Percentiles rank a stretch among this genome's conserved stretches.
Conservation (phyloP, 228 moss, liverwort and hornwort genomes). For the Sphagnum magellanicum region DNA sequence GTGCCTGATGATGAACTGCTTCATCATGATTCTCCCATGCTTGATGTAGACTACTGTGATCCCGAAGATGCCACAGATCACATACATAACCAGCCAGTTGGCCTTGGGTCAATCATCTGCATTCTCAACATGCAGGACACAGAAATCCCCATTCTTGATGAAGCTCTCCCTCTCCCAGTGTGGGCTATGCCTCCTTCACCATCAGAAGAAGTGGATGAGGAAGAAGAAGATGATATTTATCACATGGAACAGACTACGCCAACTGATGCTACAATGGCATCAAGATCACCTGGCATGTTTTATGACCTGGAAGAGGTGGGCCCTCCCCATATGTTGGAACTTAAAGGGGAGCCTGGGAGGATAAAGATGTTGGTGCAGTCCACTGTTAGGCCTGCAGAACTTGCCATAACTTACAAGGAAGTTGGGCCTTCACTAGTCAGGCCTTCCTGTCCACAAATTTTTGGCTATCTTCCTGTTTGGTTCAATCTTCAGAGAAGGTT, state of each 20-base stretch:
- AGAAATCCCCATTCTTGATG: slow-evolving; percentile 68
- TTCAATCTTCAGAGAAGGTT: not conserved
- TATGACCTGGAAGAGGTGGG: slow-evolving; percentile 40
- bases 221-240: slow-evolving; percentile 18
- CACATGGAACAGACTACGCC: slow-evolving; percentile 36
- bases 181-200: slow-evolving; percentile 27
- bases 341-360: slow-evolving; percentile 4
- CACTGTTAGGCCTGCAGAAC: not conserved
- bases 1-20: slow-evolving; percentile 12
- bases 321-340: slow-evolving; percentile 27
- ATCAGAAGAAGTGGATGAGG: slow-evolving; percentile 39
- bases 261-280: slow-evolving; percentile 43
- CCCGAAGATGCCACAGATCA: slow-evolving; percentile 17
- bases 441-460: not conserved
- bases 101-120: slow-evolving; percentile 61
- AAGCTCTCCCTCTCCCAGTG: slow-evolving; percentile 52
- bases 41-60: slow-evolving; percentile 35
- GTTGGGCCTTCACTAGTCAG: not conserved
- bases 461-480: not conserved
- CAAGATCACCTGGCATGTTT: slow-evolving; percentile 41
- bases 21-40: slow-evolving; percentile 38
- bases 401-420: not conserved
- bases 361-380: not conserved
- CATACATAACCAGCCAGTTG: not conserved
- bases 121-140: slow-evolving; percentile 60